A percentile compares a stretch with the other conserved stretches of the same genome.
phyloP scores from a whole-genome alignment of 192 early-diverging fungal genomes.

The Linnemannia elongata region DNA sequence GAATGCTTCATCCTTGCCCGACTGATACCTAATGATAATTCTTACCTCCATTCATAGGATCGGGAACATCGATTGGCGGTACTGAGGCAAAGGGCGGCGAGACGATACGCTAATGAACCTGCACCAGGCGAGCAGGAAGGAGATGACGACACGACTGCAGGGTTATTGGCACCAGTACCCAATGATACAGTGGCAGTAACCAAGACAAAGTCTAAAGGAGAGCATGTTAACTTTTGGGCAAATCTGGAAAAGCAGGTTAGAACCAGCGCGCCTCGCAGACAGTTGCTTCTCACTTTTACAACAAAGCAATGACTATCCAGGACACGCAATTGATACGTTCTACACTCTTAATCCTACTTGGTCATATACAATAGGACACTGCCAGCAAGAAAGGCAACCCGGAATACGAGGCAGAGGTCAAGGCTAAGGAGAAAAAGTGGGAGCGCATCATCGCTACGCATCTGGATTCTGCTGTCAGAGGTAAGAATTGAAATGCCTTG shows the following conservation, averaged over 20 bases:
- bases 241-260: constrained; percentile 64
- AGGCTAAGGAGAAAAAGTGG: constrained; percentile 65
- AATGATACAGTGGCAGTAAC: constrained; percentile 14
- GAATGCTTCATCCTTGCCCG: neutral
- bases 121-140: neutral
- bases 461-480: constrained; percentile 65
- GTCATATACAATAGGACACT: constrained; percentile 7
- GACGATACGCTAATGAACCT: constrained; percentile 21
- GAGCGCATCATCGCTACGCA: constrained; percentile 76
- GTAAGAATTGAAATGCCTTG: constrained; percentile 2
- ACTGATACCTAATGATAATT: neutral
- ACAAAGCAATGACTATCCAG: neutral
- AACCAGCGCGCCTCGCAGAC: too few relatives aligned
- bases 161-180: neutral
- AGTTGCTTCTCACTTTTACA: neutral
- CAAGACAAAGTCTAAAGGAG: neutral
- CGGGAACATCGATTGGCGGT: constrained; percentile 70
- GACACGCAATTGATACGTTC: neutral
- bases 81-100: constrained; percentile 63
- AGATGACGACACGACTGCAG: neutral
- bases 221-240: constrained; percentile 74
- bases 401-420: constrained; percentile 69
- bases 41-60: constrained; percentile 54
- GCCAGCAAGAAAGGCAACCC: constrained; percentile 58
- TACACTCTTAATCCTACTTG: neutral